Base-by-base conservation (phyloP, 768 basidiomycete genomes). In the Mycena floridula region DNA sequence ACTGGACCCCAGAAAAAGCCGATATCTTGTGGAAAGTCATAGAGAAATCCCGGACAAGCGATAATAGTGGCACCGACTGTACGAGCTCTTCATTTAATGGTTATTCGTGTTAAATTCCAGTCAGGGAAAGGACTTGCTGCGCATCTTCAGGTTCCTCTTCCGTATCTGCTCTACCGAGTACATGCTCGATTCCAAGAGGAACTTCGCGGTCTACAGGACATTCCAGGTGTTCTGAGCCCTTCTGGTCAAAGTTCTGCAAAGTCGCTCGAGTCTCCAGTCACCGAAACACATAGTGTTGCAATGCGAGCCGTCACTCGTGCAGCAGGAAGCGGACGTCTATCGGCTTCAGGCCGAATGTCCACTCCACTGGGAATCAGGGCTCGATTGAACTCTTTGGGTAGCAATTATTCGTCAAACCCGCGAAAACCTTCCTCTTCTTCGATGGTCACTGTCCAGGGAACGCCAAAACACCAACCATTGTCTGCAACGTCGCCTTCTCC, bases 21-120 rank as follows among this genome's bases (percentile, higher is more conserved):
- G 82, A 83, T 49, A 77, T 88, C 5, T 68, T 92, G 7, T 92
- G 89, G 89, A 87, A 89, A 61, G 85, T 87, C 36, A 89, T 92
- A 50, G 82, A 88, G 43, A 74, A 79, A 53, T 87, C 86, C 25
- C 74, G 87, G 44, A 74, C 81, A 5, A 77, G 74, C 23, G 85
- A 89, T 49, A 81, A 79, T 43, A 76, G 78, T 15, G 85, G 78
- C 30, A 79, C 86, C 27, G 89, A 92, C 61, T 92, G 89, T 89
- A 56, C 66, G 84, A 72, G 24, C 37, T 37, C 28, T 35, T 45
- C 22, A 26, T 37, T 22, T 45, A 21, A 42, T 27, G 35, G 42
- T 40, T 40, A 30, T 39, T 25, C 44, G 27, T 48, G 11, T 21
- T 35, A 23, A 12, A 5, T 16, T n/a, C 13, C 42, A 24, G 11